These are phyloP conservation scores for Backusella westeae DNA, from an alignment of 192 early-diverging fungal genomes.

Conservation along the genomic window DNA sequence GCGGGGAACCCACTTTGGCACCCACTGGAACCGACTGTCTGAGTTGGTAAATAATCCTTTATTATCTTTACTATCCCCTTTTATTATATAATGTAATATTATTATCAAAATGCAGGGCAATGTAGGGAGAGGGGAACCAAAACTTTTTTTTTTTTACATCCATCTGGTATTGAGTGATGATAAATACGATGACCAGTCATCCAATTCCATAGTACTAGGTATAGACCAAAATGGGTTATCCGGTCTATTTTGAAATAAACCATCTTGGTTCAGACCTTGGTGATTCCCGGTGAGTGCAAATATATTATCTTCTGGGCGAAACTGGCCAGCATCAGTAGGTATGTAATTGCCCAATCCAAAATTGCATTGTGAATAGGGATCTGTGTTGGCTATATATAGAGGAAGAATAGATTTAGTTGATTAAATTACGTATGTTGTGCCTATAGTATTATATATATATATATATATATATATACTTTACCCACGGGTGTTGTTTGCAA, in stretches of 20 bases:
- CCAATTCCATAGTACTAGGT: constrained; percentile 29
- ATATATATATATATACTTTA: not conserved
- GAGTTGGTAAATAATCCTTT: too few species aligned
- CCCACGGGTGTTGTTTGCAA: constrained; percentile 1
- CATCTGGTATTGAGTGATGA: not conserved
- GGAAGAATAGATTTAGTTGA: too few species aligned
- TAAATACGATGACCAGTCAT: constrained; percentile 30
- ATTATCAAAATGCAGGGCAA: not conserved
- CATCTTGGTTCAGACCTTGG: not conserved
- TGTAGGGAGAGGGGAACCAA: not conserved
- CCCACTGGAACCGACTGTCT: too few species aligned
- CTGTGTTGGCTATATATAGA: not conserved
- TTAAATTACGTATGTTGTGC: not conserved
- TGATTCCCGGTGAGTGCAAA: too few species aligned
- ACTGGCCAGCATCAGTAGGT: not conserved
- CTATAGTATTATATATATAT: not conserved
- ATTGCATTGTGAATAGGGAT: not conserved
- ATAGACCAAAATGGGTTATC: constrained; percentile 36
- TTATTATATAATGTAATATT: not conserved
- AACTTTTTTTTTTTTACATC: not conserved
- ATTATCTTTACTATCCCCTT: too few species aligned
- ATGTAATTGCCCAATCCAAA: not conserved
- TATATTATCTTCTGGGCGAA: constrained; percentile 8
- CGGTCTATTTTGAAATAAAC: constrained; percentile 22
- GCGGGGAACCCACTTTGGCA: too few species aligned